Conservation (phyloP, 192 early-diverging fungal species). For the Ambispora gerdemannii region DNA sequence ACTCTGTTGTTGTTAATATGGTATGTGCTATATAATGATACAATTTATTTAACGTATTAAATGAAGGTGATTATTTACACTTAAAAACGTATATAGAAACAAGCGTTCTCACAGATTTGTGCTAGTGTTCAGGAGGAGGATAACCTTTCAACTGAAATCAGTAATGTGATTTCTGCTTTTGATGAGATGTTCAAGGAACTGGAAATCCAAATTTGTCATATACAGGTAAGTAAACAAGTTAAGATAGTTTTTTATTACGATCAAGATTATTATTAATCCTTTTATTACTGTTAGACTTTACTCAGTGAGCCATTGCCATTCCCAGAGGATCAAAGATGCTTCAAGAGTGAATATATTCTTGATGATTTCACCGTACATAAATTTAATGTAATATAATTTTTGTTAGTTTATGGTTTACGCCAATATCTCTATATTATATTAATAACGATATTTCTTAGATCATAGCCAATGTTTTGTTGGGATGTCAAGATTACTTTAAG, state of each 20-base stretch:
- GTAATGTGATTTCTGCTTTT: conserved; percentile 3
- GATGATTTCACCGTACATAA: conserved; percentile 20
- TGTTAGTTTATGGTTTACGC: background rate
- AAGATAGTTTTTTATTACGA: too few species aligned
- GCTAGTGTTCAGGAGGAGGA: background rate
- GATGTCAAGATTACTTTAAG: conserved; percentile 13
- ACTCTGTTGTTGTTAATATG: background rate
- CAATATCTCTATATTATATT: background rate
- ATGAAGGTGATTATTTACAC: background rate
- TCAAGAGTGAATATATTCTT: background rate
- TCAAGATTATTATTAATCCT: too few species aligned
- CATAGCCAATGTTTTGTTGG: conserved; percentile 1
- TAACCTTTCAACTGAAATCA: background rate
- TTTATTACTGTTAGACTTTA: background rate
- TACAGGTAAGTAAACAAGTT: background rate
- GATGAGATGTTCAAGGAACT: conserved; percentile 13
- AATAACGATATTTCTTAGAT: background rate
- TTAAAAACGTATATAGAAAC: background rate
- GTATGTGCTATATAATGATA: background rate
- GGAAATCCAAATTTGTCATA: background rate
- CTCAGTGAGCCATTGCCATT: background rate
- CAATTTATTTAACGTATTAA: background rate
- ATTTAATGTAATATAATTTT: background rate
- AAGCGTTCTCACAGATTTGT: conserved; percentile 10
- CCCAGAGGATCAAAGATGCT: background rate